Percentiles rank a stretch among this genome's conserved stretches.
Evolutionary conservation across 23 red algal species (phyloP).

Genomic region (Agarophyton chilense): DNA sequence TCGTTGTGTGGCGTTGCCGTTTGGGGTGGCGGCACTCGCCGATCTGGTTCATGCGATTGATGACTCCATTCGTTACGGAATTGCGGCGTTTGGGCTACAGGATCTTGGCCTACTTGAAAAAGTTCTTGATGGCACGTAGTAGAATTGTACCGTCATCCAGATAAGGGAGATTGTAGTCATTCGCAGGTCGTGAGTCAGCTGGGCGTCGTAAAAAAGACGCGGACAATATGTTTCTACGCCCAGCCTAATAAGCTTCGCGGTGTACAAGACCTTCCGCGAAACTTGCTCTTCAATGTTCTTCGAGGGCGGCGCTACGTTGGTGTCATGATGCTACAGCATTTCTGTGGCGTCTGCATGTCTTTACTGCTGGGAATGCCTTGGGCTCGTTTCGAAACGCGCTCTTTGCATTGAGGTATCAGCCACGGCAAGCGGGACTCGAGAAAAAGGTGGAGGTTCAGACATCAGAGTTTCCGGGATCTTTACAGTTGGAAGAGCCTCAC

Average conservation of each 20-base stretch:
- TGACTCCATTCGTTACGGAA: slow-evolving; percentile 12
- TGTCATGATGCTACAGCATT: neutral
- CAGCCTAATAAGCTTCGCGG: neutral
- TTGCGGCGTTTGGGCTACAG: neutral
- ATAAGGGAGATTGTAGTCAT: neutral
- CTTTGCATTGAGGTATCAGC: neutral
- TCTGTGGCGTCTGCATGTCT: slow-evolving; percentile 49
- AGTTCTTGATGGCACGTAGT: slow-evolving; percentile 22
- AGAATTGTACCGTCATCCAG: neutral
- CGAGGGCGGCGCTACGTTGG: neutral
- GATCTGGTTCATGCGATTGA: slow-evolving; percentile 20
- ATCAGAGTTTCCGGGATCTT: slow-evolving; percentile 40
- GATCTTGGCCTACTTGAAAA: slow-evolving; percentile 16
- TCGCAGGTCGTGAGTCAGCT: neutral
- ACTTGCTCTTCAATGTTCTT: neutral
- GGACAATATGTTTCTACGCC: neutral
- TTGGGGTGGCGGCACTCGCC: slow-evolving; percentile 27
- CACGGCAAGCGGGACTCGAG: neutral
- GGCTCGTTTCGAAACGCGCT: slow-evolving; percentile 36
- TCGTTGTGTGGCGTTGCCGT: slow-evolving; percentile 22
- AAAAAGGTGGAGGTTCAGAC: neutral
- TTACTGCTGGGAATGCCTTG: slow-evolving; percentile 27
- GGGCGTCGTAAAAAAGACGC: neutral
- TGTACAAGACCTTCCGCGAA: neutral
- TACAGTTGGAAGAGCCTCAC: neutral